These are phyloP conservation scores for Takashimella koratensis DNA, from an alignment of 1,284 basidiomycete species.

Conservation along the genomic window DNA sequence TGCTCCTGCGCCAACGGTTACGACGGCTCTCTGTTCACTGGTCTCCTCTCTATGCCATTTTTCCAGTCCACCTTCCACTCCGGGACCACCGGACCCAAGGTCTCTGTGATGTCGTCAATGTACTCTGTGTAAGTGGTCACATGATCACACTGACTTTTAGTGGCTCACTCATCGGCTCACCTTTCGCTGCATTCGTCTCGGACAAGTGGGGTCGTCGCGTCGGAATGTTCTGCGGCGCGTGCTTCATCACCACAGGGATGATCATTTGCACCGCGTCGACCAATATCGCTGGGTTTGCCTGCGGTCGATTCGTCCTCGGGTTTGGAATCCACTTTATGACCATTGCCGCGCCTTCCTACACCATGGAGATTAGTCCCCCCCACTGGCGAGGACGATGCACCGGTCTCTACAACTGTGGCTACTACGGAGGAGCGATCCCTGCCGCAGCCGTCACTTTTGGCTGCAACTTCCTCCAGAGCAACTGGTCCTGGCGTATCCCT, in stretches of 20 bases:
- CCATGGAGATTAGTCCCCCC: slow-evolving; percentile 58
- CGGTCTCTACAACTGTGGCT: slow-evolving; percentile 50
- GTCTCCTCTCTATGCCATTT: neutral
- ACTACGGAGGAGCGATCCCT: slow-evolving; percentile 32
- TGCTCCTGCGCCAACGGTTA: slow-evolving; percentile 6
- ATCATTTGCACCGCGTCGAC: slow-evolving; percentile 33
- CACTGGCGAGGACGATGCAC: slow-evolving; percentile 62
- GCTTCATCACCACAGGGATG: slow-evolving; percentile 50
- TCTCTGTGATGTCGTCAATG: neutral
- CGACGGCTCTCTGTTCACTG: slow-evolving; percentile 4
- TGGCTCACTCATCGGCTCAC: slow-evolving; percentile 1
- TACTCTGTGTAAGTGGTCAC: neutral
- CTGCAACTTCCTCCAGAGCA: slow-evolving; percentile 15
- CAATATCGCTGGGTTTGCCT: slow-evolving; percentile 41
- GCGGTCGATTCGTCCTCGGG: slow-evolving; percentile 55
- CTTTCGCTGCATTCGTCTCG: slow-evolving; percentile 5
- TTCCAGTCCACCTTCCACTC: neutral
- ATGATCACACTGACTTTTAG: no score
- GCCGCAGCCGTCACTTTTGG: slow-evolving; percentile 10
- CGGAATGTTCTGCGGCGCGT: slow-evolving; percentile 55
- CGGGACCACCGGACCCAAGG: neutral
- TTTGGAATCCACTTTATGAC: slow-evolving; percentile 50
- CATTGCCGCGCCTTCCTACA: slow-evolving; percentile 54
- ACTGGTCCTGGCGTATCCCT: slow-evolving; percentile 29
- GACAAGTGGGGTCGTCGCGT: slow-evolving; percentile 56